Conservation (phyloP, 2,329 filamentous ascomycete species). For the Coleophoma cylindrospora region DNA sequence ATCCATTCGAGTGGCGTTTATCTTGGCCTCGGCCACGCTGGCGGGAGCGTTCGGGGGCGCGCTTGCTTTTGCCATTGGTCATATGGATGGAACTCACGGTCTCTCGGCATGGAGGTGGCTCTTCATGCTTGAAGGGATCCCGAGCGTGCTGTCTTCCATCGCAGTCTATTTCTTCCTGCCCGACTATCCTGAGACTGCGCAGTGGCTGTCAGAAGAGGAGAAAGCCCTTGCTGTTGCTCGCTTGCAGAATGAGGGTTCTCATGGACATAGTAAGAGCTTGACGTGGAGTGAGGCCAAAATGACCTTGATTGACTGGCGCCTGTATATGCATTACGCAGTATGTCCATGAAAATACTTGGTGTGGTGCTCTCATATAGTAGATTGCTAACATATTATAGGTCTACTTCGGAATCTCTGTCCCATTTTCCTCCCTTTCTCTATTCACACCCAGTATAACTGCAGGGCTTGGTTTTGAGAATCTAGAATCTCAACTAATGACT, state of each 20-base stretch:
- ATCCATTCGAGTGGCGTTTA: conserved; percentile 23
- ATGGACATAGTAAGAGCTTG: conserved; percentile 33
- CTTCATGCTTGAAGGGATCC: conserved; percentile 25
- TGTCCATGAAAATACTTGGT: conserved; percentile 4
- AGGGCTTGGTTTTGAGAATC: conserved; percentile 47
- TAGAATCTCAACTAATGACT: conserved; percentile 61
- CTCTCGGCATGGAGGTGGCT: conserved; percentile 24
- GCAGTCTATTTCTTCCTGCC: conserved; percentile 40
- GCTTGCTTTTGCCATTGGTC: conserved; percentile 23
- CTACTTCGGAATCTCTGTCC: conserved; percentile 46
- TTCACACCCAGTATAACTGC: conserved; percentile 62
- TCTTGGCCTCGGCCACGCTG: conserved; percentile 24
- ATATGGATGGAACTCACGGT: conserved; percentile 20
- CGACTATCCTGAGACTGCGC: conserved; percentile 42
- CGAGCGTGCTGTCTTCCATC: conserved; percentile 40
- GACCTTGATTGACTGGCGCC: conserved; percentile 42
- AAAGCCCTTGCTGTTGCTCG: conserved; percentile 34
- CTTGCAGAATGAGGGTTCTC: conserved; percentile 35
- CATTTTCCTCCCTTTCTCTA: conserved; percentile 53
- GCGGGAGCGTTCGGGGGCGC: conserved; percentile 26
- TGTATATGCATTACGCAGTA: conserved; percentile 48
- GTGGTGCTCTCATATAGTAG: too few species aligned
- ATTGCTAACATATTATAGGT: conserved; percentile 24
- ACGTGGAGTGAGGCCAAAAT: conserved; percentile 42
- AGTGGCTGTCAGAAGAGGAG: conserved; percentile 39